Evolutionary conservation across 495 filamentous ascomycete genomes (phyloP).

Genomic region (Hypoxylon trugodes): DNA sequence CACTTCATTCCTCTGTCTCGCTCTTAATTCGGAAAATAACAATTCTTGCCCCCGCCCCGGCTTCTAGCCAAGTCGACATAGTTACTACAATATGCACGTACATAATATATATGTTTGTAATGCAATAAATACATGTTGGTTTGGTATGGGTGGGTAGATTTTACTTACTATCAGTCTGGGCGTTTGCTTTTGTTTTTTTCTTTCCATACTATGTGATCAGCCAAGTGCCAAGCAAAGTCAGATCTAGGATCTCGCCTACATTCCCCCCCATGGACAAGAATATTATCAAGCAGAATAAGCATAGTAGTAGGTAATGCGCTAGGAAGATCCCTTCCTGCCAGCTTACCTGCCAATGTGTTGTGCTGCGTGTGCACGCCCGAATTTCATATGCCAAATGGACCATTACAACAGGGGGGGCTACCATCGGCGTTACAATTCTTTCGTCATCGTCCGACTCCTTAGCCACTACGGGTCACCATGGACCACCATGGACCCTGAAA

Average conservation of each 20-base stretch:
- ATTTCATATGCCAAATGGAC: conserved; percentile 22
- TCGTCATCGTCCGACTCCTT: conserved; percentile 33
- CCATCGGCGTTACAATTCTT: conserved; percentile 35
- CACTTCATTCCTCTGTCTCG: conserved; percentile 20
- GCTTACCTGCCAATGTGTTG: too few species aligned
- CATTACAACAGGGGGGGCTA: conserved; percentile 21
- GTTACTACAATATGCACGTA: too few species aligned
- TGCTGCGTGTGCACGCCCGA: neutral
- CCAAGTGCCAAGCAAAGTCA: conserved; percentile 16
- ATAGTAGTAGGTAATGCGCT: too few species aligned
- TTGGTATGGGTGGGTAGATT: neutral
- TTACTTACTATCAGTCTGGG: conserved; percentile 15
- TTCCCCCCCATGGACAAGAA: too few species aligned
- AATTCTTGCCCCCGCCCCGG: conserved; percentile 15
- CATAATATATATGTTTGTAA: neutral
- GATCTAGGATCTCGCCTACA: conserved; percentile 25
- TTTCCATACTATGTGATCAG: neutral
- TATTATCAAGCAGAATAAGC: too few species aligned
- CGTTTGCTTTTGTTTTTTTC: conserved; percentile 10
- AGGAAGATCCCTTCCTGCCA: too few species aligned
- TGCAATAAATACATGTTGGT: neutral
- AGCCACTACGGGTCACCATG: conserved; percentile 13
- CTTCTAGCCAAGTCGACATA: conserved; percentile 2
- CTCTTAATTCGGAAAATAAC: conserved; percentile 28
- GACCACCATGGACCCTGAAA: conserved; percentile 30